Conservation (phyloP, 441 rosid species). For the Pelargonium myrrhifolium region DNA sequence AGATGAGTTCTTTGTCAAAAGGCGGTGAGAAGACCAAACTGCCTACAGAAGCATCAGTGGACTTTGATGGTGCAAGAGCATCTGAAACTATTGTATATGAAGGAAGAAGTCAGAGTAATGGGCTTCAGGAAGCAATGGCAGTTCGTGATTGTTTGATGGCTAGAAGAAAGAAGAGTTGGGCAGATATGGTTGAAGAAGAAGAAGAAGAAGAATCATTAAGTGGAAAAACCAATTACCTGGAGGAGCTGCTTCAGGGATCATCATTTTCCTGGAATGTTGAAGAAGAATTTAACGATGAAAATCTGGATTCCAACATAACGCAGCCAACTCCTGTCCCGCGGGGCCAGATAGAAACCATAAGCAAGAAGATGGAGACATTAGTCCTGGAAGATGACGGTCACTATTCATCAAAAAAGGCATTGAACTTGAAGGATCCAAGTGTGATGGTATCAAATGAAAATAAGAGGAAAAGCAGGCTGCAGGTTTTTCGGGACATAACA, state of each 20-base stretch:
- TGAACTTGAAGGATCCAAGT: background rate
- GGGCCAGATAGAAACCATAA: constrained; percentile 22
- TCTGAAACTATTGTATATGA: constrained; percentile 1
- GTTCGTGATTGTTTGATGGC: background rate
- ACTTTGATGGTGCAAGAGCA: too few species aligned
- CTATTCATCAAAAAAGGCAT: background rate
- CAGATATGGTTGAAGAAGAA: constrained; percentile 52
- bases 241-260: background rate
- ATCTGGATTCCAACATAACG: constrained; percentile 34
- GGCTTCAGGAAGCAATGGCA: background rate
- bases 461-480: constrained; percentile 34
- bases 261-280: constrained; percentile 14
- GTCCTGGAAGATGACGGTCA: constrained; percentile 17
- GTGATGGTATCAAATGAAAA: background rate
- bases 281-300: constrained; percentile 34
- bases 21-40: too few species aligned
- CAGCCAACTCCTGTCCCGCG: constrained; percentile 15
- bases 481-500: constrained; percentile 54
- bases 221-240: constrained; percentile 12
- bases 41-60: too few species aligned
- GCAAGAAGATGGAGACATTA: constrained; percentile 25
- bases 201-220: constrained; percentile 26
- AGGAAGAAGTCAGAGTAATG: constrained; percentile 1
- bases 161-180: constrained; percentile 50
- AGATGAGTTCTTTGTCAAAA: background rate